Evolutionary conservation across 2,329 filamentous ascomycete species (phyloP).

Genomic region (Alternaria conjuncta): DNA sequence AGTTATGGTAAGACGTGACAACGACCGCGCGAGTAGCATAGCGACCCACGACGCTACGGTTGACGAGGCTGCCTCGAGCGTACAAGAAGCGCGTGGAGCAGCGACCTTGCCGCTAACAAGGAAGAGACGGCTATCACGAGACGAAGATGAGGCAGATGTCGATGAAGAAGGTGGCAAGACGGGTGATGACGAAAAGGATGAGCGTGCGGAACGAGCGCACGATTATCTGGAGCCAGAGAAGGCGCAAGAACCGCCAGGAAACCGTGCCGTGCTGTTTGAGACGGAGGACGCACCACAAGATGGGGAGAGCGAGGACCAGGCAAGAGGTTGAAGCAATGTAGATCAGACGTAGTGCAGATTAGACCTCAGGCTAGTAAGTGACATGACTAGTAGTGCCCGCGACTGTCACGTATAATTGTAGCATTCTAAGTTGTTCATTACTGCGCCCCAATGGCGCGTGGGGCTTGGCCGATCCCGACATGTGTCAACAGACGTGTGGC

Average conservation of each 20-base stretch:
- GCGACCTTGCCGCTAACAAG: neutral
- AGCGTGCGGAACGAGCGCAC: neutral
- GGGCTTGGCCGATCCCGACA: neutral
- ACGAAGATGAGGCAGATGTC: neutral
- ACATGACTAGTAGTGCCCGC: neutral
- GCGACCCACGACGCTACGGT: neutral
- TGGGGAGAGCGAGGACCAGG: fast-evolving
- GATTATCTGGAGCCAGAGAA: neutral
- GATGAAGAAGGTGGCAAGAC: neutral
- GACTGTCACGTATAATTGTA: neutral
- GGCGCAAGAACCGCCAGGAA: fast-evolving
- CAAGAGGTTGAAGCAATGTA: neutral
- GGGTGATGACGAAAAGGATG: neutral
- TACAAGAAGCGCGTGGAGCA: neutral
- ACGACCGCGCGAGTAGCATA: neutral
- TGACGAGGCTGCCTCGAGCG: neutral
- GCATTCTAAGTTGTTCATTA: neutral
- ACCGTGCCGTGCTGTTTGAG: neutral
- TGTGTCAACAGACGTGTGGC: neutral
- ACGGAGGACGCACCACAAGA: neutral
- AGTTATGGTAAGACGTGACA: neutral
- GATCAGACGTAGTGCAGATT: neutral
- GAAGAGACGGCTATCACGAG: neutral
- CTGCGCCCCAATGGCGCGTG: neutral
- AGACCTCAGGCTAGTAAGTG: neutral